These are phyloP conservation scores for Termitomyces heimii DNA, from an alignment of 768 basidiomycete species.

Conservation along the genomic window DNA sequence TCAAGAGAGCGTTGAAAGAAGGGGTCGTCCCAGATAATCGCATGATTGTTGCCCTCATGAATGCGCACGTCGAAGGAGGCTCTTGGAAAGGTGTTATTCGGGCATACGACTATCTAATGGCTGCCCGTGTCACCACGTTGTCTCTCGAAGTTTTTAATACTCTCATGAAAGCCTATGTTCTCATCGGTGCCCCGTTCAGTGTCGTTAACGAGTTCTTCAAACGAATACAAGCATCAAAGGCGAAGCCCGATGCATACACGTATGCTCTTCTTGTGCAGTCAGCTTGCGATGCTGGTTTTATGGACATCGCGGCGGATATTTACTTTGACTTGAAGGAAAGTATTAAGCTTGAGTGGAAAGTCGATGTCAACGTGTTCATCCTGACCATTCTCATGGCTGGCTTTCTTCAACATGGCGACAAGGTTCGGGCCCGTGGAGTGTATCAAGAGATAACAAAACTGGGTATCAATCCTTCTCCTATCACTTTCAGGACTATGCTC, in stretches of 20 bases:
- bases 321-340: slow-evolving; percentile 61
- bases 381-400: slow-evolving; percentile 75
- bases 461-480: slow-evolving; percentile 59
- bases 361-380: slow-evolving; percentile 49
- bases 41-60: slow-evolving; percentile 72
- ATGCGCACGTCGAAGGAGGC: slow-evolving; percentile 76
- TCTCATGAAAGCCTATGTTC: slow-evolving; percentile 78
- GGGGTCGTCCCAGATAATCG: slow-evolving; percentile 56
- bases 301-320: slow-evolving; percentile 61
- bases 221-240: slow-evolving; percentile 38
- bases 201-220: slow-evolving; percentile 59
- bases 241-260: slow-evolving; percentile 56
- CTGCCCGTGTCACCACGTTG: slow-evolving; percentile 29
- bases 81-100: slow-evolving; percentile 74
- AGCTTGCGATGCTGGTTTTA: slow-evolving; percentile 66
- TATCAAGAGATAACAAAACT: slow-evolving; percentile 67
- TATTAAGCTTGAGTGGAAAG: slow-evolving; percentile 26
- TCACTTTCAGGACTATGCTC: slow-evolving; percentile 67
- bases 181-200: slow-evolving; percentile 71
- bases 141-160: slow-evolving; percentile 67
- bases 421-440: slow-evolving; percentile 49
- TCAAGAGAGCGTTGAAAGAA: slow-evolving; percentile 54
- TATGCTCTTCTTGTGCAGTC: slow-evolving; percentile 77
- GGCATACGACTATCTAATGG: slow-evolving; percentile 56
- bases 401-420: slow-evolving; percentile 53